Conservation (phyloP, 305 asterid genomes). For the Fraxinus baroniana region DNA sequence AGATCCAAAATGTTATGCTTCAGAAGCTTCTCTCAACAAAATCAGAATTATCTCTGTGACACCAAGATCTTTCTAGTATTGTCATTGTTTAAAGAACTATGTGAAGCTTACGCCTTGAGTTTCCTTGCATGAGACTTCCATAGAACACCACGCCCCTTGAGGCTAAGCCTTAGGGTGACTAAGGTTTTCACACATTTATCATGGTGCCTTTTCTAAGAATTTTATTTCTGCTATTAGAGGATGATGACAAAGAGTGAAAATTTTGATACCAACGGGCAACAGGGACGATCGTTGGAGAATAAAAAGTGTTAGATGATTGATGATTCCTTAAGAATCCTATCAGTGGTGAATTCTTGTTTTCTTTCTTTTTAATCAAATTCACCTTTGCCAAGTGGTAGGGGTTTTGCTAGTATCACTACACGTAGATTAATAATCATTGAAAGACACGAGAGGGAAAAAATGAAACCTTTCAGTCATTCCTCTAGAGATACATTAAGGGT, state of each 20-base stretch:
- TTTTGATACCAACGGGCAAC: too few species aligned
- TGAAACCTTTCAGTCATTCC: too few species aligned
- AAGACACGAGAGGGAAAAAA: background rate
- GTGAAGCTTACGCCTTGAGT: background rate
- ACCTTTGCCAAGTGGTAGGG: background rate
- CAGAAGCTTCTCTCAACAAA: background rate
- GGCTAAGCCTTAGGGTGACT: background rate
- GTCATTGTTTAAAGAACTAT: background rate
- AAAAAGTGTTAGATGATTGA: background rate
- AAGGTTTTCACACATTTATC: background rate
- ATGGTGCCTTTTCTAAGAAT: background rate
- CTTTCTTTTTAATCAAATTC: too few species aligned
- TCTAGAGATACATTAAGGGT: too few species aligned
- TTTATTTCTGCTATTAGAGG: background rate
- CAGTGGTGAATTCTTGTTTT: background rate
- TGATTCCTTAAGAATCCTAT: background rate
- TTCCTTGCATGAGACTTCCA: background rate
- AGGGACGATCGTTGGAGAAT: background rate
- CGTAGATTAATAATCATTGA: background rate
- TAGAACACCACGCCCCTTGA: background rate
- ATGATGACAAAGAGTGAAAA: background rate
- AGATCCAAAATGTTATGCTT: background rate
- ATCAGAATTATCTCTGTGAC: background rate
- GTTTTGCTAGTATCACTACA: background rate
- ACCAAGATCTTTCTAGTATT: background rate